These are phyloP conservation scores for Parastagonospora avenae DNA, from an alignment of 2,329 filamentous ascomycete genomes.

Conservation along the genomic window DNA sequence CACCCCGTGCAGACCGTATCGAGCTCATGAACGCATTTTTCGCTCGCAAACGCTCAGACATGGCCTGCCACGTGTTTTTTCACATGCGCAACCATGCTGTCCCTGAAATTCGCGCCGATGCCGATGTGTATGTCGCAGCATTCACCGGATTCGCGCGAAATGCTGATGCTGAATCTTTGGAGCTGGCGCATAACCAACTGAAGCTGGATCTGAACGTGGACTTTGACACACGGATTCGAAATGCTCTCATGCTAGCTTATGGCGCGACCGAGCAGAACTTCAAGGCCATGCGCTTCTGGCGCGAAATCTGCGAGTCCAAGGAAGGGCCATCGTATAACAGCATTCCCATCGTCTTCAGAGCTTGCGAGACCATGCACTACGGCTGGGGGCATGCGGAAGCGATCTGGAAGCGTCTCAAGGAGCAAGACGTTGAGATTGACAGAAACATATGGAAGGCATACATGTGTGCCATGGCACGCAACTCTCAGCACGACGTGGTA, in stretches of 20 bases:
- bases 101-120: conserved; percentile 66
- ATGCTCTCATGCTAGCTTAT: conserved; percentile 87
- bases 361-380: conserved; percentile 67
- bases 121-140: conserved; percentile 76
- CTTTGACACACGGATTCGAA: conserved; percentile 75
- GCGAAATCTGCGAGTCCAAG: conserved; percentile 77
- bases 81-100: conserved; percentile 86
- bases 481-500: conserved; percentile 71
- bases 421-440: conserved; percentile 80
- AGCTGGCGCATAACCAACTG: conserved; percentile 86
- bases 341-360: conserved; percentile 79
- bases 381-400: conserved; percentile 55
- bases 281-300: conserved; percentile 79
- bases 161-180: conserved; percentile 67
- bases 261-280: conserved; percentile 68
- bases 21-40: conserved; percentile 84
- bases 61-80: conserved; percentile 84
- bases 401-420: conserved; percentile 73
- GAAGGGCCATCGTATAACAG: conserved; percentile 86
- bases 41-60: conserved; percentile 74
- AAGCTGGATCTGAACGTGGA: conserved; percentile 88
- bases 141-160: conserved; percentile 74
- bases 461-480: conserved; percentile 74
- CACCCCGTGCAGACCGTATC: conserved; percentile 68
- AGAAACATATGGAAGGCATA: conserved; percentile 76